Percentiles rank a stretch among this genome's conserved stretches.
phyloP scores from a whole-genome alignment of 1,284 basidiomycete genomes.

The Rhodofomes roseus region DNA sequence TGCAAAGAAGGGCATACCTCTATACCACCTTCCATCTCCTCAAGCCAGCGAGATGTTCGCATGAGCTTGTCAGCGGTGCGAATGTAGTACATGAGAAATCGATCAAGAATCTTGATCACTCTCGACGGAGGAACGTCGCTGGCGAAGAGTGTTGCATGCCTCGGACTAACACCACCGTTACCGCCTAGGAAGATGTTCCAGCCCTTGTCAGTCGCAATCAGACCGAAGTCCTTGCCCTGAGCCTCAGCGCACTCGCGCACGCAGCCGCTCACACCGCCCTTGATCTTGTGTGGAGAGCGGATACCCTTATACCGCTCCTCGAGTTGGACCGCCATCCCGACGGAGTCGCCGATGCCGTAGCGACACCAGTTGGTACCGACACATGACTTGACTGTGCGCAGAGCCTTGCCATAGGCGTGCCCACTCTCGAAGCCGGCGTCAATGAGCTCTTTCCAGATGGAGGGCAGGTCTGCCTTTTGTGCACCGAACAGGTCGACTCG shows the following conservation, averaged over 20 bases:
- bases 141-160: conserved; percentile 49
- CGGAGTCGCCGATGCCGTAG: conserved; percentile 74
- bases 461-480: conserved; percentile 70
- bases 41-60: conserved; percentile 78
- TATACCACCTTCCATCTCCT: conserved; percentile 66
- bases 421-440: conserved; percentile 73
- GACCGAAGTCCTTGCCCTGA: conserved; percentile 73
- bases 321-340: conserved; percentile 66
- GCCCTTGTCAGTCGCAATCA: conserved; percentile 77
- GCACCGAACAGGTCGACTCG: conserved; percentile 77
- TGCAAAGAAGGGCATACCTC: conserved; percentile 35
- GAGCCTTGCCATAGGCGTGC: conserved; percentile 68
- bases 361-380: conserved; percentile 67
- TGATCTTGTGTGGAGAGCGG: conserved; percentile 72
- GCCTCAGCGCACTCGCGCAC: conserved; percentile 77
- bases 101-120: conserved; percentile 64
- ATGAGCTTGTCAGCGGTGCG: conserved; percentile 66
- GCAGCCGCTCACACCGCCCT: conserved; percentile 78
- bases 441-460: conserved; percentile 70
- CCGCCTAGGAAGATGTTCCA: conserved; percentile 76
- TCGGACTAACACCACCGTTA: conserved; percentile 71
- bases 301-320: conserved; percentile 76
- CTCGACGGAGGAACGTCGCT: conserved; percentile 59
- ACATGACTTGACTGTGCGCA: conserved; percentile 58
- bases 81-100: conserved; percentile 74